Evolutionary conservation across 805 yeast species (phyloP), one percentile per base, ranked within the genome.

Genomic region (Isabelozyma rhagii): DNA sequence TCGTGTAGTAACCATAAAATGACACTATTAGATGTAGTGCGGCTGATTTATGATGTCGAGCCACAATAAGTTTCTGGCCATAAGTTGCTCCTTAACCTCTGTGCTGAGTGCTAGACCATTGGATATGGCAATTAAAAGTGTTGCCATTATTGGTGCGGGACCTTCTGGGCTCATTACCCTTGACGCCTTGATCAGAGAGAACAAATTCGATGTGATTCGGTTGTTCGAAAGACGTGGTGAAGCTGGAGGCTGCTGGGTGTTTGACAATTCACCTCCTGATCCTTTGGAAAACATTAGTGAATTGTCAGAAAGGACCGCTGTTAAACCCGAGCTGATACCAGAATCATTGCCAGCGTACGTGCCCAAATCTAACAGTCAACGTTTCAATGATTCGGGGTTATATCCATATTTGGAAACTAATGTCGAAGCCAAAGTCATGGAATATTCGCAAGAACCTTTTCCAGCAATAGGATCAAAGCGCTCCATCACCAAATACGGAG

Each of bases 91-190:
- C 5, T 21, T 21, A 2, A 21, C 5, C 25, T 21, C 25, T 21
- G 25, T 21, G 6, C 25, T 21, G 25, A 21, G 25, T 3, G 25
- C 25, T 21, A 21, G 25, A 6, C 5, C 25, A 21, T 21, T 21
- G 6, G 25, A 21, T 11, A 45, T 44, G 47, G 42, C 13, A 38
- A 40, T 66, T 31, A 62, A 57, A 45, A 57, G 64, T 5, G 61
- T 77, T 8, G 81, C 79, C 15, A 66, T 78, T 29, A 74, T 77
- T 31, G 81, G 82, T 5, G 81, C 78, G n/a, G 82, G 82, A 11
- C 80, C 82, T 5, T 69, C 77, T 4, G 82, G 81, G 5, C 71
- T 77, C 18, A 67, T 77, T 43, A 60, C 70, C 0, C 59, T 76
- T 8, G 80, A 77, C 43, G 42, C 70, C 0, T 54, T 77, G 10